Evolutionary conservation across 2,329 filamentous ascomycete species (phyloP).

Genomic region (Beauveria brongniartii): DNA sequence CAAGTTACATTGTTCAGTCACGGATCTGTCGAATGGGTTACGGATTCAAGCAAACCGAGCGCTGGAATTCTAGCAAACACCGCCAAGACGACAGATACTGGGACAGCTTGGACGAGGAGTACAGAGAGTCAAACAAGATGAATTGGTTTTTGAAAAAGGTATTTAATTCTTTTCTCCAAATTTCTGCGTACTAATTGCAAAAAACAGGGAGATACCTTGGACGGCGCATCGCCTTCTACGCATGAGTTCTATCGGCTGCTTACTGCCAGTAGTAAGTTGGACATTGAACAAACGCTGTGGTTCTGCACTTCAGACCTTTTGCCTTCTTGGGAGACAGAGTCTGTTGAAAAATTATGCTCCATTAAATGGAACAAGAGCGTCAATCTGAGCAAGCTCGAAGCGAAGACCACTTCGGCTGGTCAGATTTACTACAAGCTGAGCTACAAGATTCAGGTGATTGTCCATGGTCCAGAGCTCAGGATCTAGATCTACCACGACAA

Average conservation of each 20-base stretch:
- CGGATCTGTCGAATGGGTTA: neutral
- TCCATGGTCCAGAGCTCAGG: conserved; percentile 16
- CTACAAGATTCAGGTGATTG: conserved; percentile 15
- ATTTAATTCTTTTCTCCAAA: too few relatives aligned
- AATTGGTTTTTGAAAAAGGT: conserved; percentile 22
- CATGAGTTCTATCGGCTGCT: neutral
- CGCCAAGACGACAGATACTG: too few relatives aligned
- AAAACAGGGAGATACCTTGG: conserved; percentile 13
- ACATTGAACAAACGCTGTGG: conserved; percentile 11
- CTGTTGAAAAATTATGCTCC: conserved; percentile 13
- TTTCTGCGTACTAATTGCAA: too few relatives aligned
- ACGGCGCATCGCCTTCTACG: neutral
- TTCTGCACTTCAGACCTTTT: neutral
- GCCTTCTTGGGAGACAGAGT: rapidly evolving
- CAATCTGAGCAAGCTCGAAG: conserved; percentile 7
- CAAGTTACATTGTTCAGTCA: neutral
- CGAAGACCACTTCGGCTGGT: conserved; percentile 10
- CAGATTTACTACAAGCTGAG: neutral
- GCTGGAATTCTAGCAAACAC: too few relatives aligned
- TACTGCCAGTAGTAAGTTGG: neutral
- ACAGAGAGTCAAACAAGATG: conserved; percentile 15
- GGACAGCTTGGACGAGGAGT: neutral
- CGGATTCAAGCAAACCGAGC: neutral
- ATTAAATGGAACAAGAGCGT: conserved; percentile 16
- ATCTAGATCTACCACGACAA: conserved; percentile 15